Evolutionary conservation across 768 basidiomycete species (phyloP).

Genomic region (Mycena belliarum): DNA sequence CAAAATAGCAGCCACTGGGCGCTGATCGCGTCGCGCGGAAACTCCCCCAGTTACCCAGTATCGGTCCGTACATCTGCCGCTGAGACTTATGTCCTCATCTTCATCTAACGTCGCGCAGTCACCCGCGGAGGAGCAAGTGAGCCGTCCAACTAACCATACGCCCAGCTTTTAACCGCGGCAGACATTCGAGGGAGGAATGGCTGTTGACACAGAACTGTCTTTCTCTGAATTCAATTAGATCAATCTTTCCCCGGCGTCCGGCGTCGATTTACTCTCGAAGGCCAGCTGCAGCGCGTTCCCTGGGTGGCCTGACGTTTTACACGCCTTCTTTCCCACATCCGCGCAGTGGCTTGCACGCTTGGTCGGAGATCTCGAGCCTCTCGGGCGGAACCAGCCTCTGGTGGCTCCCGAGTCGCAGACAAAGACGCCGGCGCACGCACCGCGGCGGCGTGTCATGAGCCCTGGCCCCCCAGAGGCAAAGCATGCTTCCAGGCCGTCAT

Average conservation of each 20-base stretch:
- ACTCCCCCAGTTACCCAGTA: conserved; percentile 45
- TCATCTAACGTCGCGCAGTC: conserved; percentile 23
- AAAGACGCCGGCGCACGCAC: conserved; percentile 46
- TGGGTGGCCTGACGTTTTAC: conserved; percentile 37
- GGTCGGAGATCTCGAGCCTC: conserved; percentile 33
- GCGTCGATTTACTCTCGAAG: conserved; percentile 39
- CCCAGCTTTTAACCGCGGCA: conserved; percentile 20
- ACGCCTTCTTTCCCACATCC: not conserved
- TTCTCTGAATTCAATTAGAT: conserved; percentile 52
- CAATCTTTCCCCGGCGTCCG: conserved; percentile 34
- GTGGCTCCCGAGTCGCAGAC: conserved; percentile 36
- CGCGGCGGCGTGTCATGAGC: conserved; percentile 35
- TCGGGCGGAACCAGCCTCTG: conserved; percentile 28
- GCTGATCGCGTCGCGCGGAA: conserved; percentile 33
- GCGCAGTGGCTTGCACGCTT: conserved; percentile 50
- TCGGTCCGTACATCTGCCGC: conserved; percentile 35
- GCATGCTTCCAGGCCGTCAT: too few species aligned
- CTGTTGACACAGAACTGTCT: conserved; percentile 55
- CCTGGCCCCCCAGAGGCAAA: too few species aligned
- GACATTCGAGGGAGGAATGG: conserved; percentile 55
- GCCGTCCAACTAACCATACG: not conserved
- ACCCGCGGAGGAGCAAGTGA: conserved; percentile 34
- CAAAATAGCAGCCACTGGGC: too few species aligned
- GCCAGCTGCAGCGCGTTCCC: conserved; percentile 40
- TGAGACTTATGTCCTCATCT: too few species aligned